Base-by-base conservation (phyloP, 345 rosid species). In the Bruguiera parviflora region DNA sequence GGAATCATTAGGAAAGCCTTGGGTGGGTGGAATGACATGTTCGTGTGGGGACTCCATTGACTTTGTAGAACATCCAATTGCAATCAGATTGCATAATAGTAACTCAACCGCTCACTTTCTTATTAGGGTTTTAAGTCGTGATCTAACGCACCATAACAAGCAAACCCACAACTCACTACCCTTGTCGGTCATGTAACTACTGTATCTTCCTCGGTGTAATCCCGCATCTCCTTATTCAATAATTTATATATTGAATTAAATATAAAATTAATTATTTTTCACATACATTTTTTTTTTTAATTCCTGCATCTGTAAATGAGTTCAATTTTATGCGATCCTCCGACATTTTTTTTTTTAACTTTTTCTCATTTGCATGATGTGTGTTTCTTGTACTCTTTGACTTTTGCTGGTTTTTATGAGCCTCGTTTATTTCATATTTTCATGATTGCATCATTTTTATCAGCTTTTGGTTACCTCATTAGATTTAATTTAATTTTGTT, bases 21-120 rank as follows among this genome's bases (percentile, higher is more conserved):
- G 55, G 68, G 63, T 74, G 56, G 63, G 58, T 32, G 61, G 52
- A 67, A 69, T 76, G 77, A 68, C 72, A 64, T 43, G 1, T 55
- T 53, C 0, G 13, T 31, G 71, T 35, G 63, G 73, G 76, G 71
- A 56, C 65, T 71, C n/a, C 53, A 5, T 76, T 82, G 80, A 82
- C 82, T 64, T 68, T 28, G 76, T 6, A 67, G 37, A 51, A 52
- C 60, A 56, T 46, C 6, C 19, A 60, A 65, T 51, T 64, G 56
- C 43, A 20, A 0, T 21, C 3, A 63, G 43, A 61, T 61, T 24
- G 33, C 53, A 32, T 47, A 57, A 55, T 63, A 77, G 82, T 11
- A 81, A 77, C 55, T 58, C 75, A 75, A 82, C 83, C 31, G 66
- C 73, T 79, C 82, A 29, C 80, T 81, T 84, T 81, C 78, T 58